Conservation (phyloP, 768 basidiomycete genomes). For the Suillus discolor region DNA sequence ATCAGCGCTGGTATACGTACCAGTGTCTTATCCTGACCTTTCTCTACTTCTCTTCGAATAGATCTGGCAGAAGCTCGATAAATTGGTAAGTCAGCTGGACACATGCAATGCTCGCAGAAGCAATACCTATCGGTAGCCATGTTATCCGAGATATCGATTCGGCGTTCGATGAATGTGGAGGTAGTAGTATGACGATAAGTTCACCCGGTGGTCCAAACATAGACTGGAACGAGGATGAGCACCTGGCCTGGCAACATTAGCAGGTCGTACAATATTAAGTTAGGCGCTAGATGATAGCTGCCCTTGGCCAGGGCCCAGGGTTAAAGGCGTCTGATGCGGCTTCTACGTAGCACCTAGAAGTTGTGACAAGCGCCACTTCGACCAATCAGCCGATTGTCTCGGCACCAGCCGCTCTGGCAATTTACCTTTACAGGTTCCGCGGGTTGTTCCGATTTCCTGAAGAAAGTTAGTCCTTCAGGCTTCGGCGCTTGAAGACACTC, state of each 20-base stretch:
- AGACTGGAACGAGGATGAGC: neutral
- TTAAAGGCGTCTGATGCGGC: neutral
- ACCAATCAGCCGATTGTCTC: neutral
- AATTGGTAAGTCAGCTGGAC: neutral
- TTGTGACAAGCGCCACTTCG: neutral
- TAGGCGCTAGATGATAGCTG: neutral
- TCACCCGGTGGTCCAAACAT: neutral
- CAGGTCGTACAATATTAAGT: neutral
- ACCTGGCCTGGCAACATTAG: neutral
- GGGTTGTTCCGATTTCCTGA: neutral
- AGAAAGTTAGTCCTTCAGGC: no score
- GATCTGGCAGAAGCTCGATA: neutral
- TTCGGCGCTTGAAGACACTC: neutral
- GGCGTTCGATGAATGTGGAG: neutral
- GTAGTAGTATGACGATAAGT: neutral
- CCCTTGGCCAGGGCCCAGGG: neutral
- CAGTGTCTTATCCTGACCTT: neutral
- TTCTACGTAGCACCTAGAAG: neutral
- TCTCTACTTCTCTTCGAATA: neutral
- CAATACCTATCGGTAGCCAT: neutral
- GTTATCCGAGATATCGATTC: conserved; percentile 3
- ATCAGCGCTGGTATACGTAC: neutral
- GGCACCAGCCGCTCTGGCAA: neutral
- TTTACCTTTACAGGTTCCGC: neutral
- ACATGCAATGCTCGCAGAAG: neutral